These are phyloP conservation scores for Fusarium papillatum DNA, from an alignment of 2,329 filamentous ascomycete species.

Conservation along the genomic window DNA sequence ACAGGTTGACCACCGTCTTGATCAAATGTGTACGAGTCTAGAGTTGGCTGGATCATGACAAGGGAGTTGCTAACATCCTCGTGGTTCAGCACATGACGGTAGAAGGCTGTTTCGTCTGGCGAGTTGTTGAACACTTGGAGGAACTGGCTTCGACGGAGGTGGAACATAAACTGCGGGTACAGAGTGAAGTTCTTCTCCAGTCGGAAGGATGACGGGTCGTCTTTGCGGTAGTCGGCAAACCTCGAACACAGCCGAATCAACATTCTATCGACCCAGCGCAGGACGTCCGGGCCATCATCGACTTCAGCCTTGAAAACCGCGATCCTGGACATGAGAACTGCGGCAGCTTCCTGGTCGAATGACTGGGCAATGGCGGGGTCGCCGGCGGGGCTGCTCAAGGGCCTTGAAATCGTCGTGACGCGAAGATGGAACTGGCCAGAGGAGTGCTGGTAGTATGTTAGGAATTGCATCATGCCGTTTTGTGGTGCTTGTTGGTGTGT, in stretches of 20 bases:
- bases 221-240: constrained; percentile 98
- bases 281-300: constrained; percentile 97
- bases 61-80: constrained; percentile 97
- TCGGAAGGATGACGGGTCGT: constrained; percentile 96
- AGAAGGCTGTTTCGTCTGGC: constrained; percentile 99
- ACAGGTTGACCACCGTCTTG: constrained; percentile 94
- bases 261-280: constrained; percentile 99
- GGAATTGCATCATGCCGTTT: constrained; percentile 96
- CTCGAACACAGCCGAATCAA: constrained; percentile 95
- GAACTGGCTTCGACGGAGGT: constrained; percentile 96
- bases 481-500: constrained; percentile 89
- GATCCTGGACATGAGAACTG: constrained; percentile 98
- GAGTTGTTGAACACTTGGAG: constrained; percentile 99
- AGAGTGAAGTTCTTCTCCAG: constrained; percentile 99
- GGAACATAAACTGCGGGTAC: constrained; percentile 99
- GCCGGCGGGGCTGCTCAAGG: constrained; percentile 92
- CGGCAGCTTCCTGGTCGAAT: constrained; percentile 97
- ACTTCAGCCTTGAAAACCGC: constrained; percentile 99
- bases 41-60: constrained; percentile 98
- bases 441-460: constrained; percentile 98
- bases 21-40: constrained; percentile 98
- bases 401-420: constrained; percentile 93
- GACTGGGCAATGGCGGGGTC: constrained; percentile 96
- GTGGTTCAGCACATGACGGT: constrained; percentile 95
- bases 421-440: constrained; percentile 96